These are phyloP conservation scores for Cerioporus squamosus DNA, from an alignment of 1,284 basidiomycete genomes.

Conservation along the genomic window DNA sequence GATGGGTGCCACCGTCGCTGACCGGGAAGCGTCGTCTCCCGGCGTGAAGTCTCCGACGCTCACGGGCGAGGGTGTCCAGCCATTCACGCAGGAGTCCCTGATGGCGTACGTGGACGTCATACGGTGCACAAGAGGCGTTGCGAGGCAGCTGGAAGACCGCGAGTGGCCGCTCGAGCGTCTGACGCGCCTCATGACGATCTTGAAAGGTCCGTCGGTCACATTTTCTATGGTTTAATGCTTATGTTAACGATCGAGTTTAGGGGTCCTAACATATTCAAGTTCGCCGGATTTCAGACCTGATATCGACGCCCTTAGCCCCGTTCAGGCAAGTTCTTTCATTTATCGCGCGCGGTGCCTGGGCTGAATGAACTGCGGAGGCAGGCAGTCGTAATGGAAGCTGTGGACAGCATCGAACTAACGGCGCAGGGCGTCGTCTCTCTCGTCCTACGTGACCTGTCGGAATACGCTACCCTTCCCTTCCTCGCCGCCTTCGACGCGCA, in stretches of 20 bases:
- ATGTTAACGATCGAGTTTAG: conserved; percentile 38
- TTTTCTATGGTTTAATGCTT: neutral
- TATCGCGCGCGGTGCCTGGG: neutral
- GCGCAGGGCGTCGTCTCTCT: conserved; percentile 69
- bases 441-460: conserved; percentile 82
- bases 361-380: conserved; percentile 36
- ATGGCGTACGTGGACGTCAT: conserved; percentile 81
- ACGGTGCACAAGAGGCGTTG: conserved; percentile 57
- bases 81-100: conserved; percentile 89
- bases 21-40: conserved; percentile 18
- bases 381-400: conserved; percentile 70
- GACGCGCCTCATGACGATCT: conserved; percentile 71
- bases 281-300: conserved; percentile 91
- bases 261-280: conserved; percentile 78
- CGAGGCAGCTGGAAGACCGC: conserved; percentile 48
- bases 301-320: conserved; percentile 80
- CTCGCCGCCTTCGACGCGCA: conserved; percentile 71
- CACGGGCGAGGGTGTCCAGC: conserved; percentile 31
- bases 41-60: conserved; percentile 4
- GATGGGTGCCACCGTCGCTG: conserved; percentile 56
- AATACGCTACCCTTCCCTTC: conserved; percentile 87
- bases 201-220: conserved; percentile 63
- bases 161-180: conserved; percentile 72
- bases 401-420: conserved; percentile 70
- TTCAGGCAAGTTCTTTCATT: conserved; percentile 60